These are phyloP conservation scores for Quercus phellos DNA, from an alignment of 331 rosid species.

Conservation along the genomic window DNA sequence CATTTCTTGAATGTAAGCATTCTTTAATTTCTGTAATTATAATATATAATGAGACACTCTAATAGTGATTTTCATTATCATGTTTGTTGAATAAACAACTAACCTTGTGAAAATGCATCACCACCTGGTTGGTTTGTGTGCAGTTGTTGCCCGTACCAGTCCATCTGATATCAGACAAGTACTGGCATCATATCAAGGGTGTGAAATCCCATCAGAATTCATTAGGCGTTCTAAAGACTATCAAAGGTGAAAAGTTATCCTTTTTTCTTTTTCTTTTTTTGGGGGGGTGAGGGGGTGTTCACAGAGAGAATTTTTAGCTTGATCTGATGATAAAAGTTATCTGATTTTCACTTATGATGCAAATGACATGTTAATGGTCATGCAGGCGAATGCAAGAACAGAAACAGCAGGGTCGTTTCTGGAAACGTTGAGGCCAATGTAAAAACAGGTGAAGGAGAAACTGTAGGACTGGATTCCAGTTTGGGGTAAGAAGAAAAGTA, in stretches of 20 bases:
- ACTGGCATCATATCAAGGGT: constrained; percentile 70
- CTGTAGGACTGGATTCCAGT: neutral
- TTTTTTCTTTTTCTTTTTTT: no score
- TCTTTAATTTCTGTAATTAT: constrained; percentile 6
- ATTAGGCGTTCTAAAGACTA: constrained; percentile 81
- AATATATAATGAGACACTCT: neutral
- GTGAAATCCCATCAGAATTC: constrained; percentile 80
- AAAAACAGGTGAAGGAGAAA: neutral
- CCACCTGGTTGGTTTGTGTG: constrained; percentile 21
- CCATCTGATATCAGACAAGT: constrained; percentile 91
- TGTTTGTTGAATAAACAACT: neutral
- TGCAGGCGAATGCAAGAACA: constrained; percentile 75
- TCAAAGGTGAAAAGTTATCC: constrained; percentile 40
- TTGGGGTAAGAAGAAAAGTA: neutral
- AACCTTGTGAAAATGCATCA: constrained; percentile 12
- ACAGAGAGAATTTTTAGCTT: neutral
- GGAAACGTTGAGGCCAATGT: constrained; percentile 50
- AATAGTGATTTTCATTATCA: neutral
- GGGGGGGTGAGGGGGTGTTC: neutral
- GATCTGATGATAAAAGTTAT: neutral
- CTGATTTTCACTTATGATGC: neutral
- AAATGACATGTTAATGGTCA: neutral
- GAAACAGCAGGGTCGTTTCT: constrained; percentile 65
- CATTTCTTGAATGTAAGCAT: constrained; percentile 85
- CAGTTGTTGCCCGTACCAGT: constrained; percentile 88